These are phyloP conservation scores for Penicillium silybi DNA, from an alignment of 495 filamentous ascomycete genomes.

Conservation along the genomic window DNA sequence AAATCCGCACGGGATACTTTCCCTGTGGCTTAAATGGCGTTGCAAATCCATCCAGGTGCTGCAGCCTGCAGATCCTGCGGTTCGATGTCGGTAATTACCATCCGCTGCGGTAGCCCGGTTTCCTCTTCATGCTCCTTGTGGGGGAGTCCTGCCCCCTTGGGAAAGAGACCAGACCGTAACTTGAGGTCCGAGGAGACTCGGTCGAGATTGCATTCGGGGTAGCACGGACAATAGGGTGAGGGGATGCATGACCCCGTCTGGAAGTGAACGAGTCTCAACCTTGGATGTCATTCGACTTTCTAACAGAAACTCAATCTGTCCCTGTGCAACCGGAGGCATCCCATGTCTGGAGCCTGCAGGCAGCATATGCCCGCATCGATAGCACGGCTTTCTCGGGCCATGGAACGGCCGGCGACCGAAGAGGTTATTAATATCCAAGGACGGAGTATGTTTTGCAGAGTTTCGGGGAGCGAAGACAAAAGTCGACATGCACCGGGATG, in stretches of 20 bases:
- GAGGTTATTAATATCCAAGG: too few species aligned
- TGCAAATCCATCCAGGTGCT: constrained; percentile 11
- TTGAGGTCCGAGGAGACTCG: constrained; percentile 1
- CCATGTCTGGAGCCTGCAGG: too few species aligned
- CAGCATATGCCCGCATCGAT: too few species aligned
- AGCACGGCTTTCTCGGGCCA: background rate
- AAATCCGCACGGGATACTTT: too few species aligned
- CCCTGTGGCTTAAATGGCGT: background rate
- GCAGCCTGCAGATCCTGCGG: constrained; percentile 14
- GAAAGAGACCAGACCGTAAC: constrained; percentile 6
- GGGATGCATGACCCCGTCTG: background rate
- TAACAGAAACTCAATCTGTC: too few species aligned
- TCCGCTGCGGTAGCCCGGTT: constrained; percentile 4
- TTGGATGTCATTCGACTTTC: too few species aligned
- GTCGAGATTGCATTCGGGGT: constrained; percentile 4
- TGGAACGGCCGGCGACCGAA: background rate
- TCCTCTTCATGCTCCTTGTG: background rate
- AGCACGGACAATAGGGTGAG: background rate
- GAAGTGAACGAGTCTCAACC: background rate
- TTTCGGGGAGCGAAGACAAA: background rate
- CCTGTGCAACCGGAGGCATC: too few species aligned
- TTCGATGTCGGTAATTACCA: background rate
- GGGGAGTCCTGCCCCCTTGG: constrained; percentile 6
- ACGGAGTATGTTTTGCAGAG: too few species aligned
- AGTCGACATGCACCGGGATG: background rate